Conservation (phyloP, 1,139 yeast species). For the Groenewaldozyma auringiensis region DNA sequence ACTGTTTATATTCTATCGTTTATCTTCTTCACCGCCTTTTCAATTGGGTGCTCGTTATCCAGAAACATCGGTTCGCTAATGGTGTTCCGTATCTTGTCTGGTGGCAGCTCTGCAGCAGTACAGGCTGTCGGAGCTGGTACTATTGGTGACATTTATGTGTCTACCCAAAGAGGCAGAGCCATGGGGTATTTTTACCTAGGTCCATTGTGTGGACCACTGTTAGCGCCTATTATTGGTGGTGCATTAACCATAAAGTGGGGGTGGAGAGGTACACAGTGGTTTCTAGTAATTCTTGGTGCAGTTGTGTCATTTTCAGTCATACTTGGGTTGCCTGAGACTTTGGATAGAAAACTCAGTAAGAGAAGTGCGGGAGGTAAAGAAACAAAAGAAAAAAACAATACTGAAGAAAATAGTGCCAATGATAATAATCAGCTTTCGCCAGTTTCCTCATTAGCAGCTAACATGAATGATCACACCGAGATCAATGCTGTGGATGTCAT, state of each 20-base stretch:
- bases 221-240: constrained; percentile 80
- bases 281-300: constrained; percentile 62
- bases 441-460: neutral
- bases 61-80: constrained; percentile 57
- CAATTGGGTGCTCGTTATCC: constrained; percentile 65
- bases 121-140: constrained; percentile 92
- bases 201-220: constrained; percentile 70
- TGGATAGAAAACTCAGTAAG: constrained; percentile 22
- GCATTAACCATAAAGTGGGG: constrained; percentile 65
- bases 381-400: neutral
- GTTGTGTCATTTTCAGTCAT: constrained; percentile 43
- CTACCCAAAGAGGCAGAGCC: constrained; percentile 67
- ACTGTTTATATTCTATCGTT: constrained; percentile 65
- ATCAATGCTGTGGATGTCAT: neutral
- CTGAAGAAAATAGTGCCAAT: constrained; percentile 3
- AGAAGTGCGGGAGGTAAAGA: neutral
- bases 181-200: constrained; percentile 80
- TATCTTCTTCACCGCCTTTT: constrained; percentile 52
- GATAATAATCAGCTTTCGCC: neutral
- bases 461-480: neutral
- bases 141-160: constrained; percentile 61
- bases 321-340: constrained; percentile 67
- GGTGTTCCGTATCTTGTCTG: constrained; percentile 61
- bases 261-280: constrained; percentile 90
- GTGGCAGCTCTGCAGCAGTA: constrained; percentile 79